Evolutionary conservation across 345 rosid genomes (phyloP).

Genomic region (Stellera chamaejasme): DNA sequence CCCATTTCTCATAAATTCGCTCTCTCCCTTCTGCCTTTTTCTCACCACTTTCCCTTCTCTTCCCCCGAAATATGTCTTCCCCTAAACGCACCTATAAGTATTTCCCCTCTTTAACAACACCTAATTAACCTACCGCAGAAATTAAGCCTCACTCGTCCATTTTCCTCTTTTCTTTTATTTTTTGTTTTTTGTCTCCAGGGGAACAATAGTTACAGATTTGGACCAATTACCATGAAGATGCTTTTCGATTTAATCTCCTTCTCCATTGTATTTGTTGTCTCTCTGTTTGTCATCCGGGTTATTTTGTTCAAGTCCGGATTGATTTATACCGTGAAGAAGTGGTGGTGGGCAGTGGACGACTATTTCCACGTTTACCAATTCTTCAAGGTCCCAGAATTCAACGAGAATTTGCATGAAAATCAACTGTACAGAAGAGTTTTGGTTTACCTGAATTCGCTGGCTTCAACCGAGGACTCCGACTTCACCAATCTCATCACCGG

Average conservation of each 20-base stretch:
- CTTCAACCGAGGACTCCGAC: slow-evolving; percentile 60
- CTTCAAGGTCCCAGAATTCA: slow-evolving; percentile 61
- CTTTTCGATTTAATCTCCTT: slow-evolving; percentile 15
- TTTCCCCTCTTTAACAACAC: no score
- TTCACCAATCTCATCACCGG: slow-evolving; percentile 70
- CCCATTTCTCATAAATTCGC: no score
- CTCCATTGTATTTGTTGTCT: neutral
- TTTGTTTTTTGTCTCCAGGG: no score
- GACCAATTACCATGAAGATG: slow-evolving; percentile 21
- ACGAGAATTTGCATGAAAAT: slow-evolving; percentile 45
- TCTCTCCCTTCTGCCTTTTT: no score
- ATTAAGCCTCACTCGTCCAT: no score
- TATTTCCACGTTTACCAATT: slow-evolving; percentile 47
- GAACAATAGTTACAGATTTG: no score
- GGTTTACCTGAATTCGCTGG: slow-evolving; percentile 48
- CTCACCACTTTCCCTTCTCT: no score
- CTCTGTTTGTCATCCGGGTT: slow-evolving; percentile 23
- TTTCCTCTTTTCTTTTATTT: no score
- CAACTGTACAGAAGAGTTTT: slow-evolving; percentile 37
- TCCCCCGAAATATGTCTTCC: no score
- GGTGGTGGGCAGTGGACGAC: slow-evolving; percentile 37
- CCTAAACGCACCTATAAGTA: no score
- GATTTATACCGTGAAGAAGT: slow-evolving; percentile 32
- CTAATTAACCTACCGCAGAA: no score
- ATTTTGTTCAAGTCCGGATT: slow-evolving; percentile 46